A percentile compares a stretch with the other conserved stretches of the same genome.
These are phyloP conservation scores for Suillus spraguei DNA, from an alignment of 768 basidiomycete genomes.

Conservation along the genomic window DNA sequence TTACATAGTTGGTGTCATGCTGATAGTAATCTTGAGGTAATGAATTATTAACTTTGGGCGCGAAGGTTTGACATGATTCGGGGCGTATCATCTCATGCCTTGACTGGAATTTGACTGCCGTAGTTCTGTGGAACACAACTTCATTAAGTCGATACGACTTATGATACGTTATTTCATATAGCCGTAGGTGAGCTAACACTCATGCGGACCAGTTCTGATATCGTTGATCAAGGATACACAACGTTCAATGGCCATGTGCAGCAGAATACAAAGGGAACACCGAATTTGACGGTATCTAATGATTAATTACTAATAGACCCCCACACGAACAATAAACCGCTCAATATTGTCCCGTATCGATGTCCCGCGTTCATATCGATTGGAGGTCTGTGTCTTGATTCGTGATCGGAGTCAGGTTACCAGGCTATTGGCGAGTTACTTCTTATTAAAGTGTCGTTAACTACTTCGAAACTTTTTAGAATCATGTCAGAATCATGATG, in stretches of 20 bases:
- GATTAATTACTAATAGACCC: background rate
- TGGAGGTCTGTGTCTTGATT: background rate
- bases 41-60: background rate
- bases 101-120: background rate
- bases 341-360: conserved; percentile 17
- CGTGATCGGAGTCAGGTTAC: background rate
- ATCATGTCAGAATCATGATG: background rate
- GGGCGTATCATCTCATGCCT: background rate
- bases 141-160: background rate
- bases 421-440: background rate
- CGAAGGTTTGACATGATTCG: background rate
- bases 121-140: background rate
- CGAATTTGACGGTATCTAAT: background rate
- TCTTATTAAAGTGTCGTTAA: background rate
- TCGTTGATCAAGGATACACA: background rate
- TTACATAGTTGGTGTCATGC: no score
- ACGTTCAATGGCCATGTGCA: background rate
- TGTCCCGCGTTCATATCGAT: conserved; percentile 34
- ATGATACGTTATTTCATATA: background rate
- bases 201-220: background rate
- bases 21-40: no score
- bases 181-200: background rate
- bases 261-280: conserved; percentile 1
- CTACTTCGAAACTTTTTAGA: background rate
- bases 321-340: background rate